phyloP scores from a whole-genome alignment of 129 eudicot species.

The Centella asiatica region DNA sequence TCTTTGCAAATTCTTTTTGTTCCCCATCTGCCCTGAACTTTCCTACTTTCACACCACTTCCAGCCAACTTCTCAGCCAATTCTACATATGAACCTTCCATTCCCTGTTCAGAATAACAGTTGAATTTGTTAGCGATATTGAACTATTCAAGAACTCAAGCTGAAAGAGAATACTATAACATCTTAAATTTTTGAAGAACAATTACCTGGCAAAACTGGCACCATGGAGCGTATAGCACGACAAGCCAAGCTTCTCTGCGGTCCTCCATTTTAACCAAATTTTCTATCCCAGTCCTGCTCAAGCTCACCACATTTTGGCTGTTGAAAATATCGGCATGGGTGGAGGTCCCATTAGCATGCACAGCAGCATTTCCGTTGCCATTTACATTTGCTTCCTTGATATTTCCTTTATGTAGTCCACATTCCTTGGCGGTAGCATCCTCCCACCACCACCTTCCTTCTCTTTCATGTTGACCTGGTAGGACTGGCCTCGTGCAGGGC shows the following conservation, averaged over 20 bases:
- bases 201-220: constrained; percentile 84
- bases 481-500: constrained; percentile 94
- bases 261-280: constrained; percentile 66
- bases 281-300: constrained; percentile 77
- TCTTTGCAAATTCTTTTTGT: constrained; percentile 61
- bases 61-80: constrained; percentile 71
- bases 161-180: neutral
- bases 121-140: neutral
- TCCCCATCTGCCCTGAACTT: constrained; percentile 95
- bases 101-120: constrained; percentile 26
- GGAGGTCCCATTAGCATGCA: constrained; percentile 28
- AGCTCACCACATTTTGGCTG: constrained; percentile 37
- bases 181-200: neutral
- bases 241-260: constrained; percentile 75
- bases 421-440: constrained; percentile 95
- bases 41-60: constrained; percentile 80
- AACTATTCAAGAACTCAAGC: neutral
- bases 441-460: constrained; percentile 99
- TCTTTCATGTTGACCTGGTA: constrained; percentile 94
- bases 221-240: constrained; percentile 96
- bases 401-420: constrained; percentile 93
- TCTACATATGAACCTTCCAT: constrained; percentile 82
- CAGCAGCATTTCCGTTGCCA: constrained; percentile 35
- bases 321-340: constrained; percentile 48
- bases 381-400: constrained; percentile 54